Percentiles rank a stretch among this genome's conserved stretches.
These are phyloP conservation scores for Umbelopsis sp. DNA, from an alignment of 192 early-diverging fungal genomes.

Conservation along the genomic window DNA sequence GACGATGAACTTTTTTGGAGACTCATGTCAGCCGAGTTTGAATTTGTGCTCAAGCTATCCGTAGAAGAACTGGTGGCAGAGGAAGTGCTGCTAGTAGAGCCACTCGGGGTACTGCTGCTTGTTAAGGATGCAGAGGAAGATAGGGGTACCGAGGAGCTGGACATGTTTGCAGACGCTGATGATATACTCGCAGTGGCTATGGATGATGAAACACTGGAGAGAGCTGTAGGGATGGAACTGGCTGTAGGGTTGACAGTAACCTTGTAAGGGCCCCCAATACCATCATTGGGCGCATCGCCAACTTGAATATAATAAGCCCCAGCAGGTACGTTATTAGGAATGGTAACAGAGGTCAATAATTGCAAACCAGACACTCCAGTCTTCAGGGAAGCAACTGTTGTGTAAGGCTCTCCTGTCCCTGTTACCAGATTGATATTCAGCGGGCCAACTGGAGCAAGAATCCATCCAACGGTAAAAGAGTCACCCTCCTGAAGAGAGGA, in stretches of 20 bases:
- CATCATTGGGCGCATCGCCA: slow-evolving; percentile 6
- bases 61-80: not conserved
- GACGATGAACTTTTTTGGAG: too few species aligned
- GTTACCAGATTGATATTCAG: slow-evolving; percentile 11
- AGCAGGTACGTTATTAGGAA: not conserved
- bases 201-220: not conserved
- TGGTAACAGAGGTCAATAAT: not conserved
- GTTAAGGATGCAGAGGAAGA: not conserved
- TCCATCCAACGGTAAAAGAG: slow-evolving; percentile 6
- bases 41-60: too few species aligned
- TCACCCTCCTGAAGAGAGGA: slow-evolving; percentile 17
- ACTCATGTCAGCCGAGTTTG: too few species aligned
- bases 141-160: slow-evolving; percentile 2
- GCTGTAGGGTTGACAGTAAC: not conserved
- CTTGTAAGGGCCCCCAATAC: slow-evolving; percentile 9
- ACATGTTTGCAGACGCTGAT: too few species aligned
- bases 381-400: slow-evolving; percentile 2
- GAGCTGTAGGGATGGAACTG: not conserved
- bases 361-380: not conserved
- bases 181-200: too few species aligned
- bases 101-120: not conserved
- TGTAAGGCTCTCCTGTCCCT: slow-evolving; percentile 18
- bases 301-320: slow-evolving; percentile 15
- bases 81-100: not conserved
- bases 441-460: not conserved